These are phyloP conservation scores for Monosporascus sp. DNA, from an alignment of 2,329 filamentous ascomycete species.

Conservation along the genomic window DNA sequence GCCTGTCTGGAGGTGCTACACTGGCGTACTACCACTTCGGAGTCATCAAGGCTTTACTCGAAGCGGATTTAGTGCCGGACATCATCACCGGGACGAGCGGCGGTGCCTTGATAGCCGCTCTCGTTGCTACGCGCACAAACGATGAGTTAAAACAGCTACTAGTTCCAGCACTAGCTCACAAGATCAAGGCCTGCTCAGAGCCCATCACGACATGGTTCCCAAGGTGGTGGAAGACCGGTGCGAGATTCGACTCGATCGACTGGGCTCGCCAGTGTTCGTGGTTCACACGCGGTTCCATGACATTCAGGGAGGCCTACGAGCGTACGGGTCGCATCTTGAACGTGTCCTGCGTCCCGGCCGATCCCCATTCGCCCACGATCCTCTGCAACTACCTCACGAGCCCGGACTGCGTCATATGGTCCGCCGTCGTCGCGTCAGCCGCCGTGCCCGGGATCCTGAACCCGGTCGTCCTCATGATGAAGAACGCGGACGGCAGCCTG, in stretches of 20 bases:
- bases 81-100: slow-evolving; percentile 97
- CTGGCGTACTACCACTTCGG: slow-evolving; percentile 98
- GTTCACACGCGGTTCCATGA: slow-evolving; percentile 89
- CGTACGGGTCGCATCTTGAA: slow-evolving; percentile 92
- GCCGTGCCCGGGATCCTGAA: slow-evolving; percentile 95
- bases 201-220: slow-evolving; percentile 67
- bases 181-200: slow-evolving; percentile 83
- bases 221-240: slow-evolving; percentile 89
- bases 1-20: slow-evolving; percentile 85
- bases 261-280: slow-evolving; percentile 83
- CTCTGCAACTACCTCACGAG: slow-evolving; percentile 92
- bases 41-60: slow-evolving; percentile 81
- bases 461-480: slow-evolving; percentile 89
- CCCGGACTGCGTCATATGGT: slow-evolving; percentile 98
- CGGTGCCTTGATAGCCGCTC: slow-evolving; percentile 80
- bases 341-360: slow-evolving; percentile 90
- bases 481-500: slow-evolving; percentile 69
- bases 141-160: slow-evolving; percentile 82
- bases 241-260: slow-evolving; percentile 86
- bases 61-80: slow-evolving; percentile 78
- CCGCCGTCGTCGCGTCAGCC: slow-evolving; percentile 87
- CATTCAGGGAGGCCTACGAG: slow-evolving; percentile 91
- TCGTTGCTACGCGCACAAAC: slow-evolving; percentile 85
- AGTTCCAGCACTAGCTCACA: slow-evolving; percentile 77
- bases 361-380: slow-evolving; percentile 88